A percentile compares a stretch with the other conserved stretches of the same genome.
phyloP scores from a whole-genome alignment of 1,284 basidiomycete species.

The Ustilago tritici region DNA sequence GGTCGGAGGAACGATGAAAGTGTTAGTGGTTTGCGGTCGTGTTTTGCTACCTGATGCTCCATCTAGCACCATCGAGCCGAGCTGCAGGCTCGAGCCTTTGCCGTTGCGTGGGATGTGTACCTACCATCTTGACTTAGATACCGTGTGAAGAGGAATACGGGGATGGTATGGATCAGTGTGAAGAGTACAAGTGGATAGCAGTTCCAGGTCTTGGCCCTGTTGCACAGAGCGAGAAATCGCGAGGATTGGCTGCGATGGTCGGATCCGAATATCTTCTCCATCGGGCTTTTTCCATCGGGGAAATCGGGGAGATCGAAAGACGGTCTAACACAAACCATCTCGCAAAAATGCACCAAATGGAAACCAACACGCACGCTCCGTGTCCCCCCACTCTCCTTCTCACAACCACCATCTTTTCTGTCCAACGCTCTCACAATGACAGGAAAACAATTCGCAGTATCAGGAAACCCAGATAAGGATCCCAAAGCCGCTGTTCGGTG shows the following conservation, averaged over 20 bases:
- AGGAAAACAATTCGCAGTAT: constrained; percentile 15
- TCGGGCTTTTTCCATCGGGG: neutral
- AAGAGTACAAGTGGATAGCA: neutral
- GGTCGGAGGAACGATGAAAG: neutral
- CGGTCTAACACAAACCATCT: neutral
- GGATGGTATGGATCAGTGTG: neutral
- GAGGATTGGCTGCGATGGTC: neutral
- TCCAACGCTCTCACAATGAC: constrained; percentile 14
- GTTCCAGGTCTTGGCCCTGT: neutral
- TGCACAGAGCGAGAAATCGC: neutral
- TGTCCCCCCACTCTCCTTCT: neutral
- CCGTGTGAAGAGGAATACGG: neutral
- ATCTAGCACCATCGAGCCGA: neutral
- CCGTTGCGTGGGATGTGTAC: neutral
- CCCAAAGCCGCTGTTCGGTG: constrained; percentile 52
- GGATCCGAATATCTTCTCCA: constrained; percentile 6
- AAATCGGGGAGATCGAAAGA: no score
- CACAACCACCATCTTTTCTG: neutral
- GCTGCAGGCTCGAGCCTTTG: neutral
- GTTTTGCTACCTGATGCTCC: neutral
- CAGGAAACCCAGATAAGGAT: constrained; percentile 36
- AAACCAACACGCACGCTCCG: neutral
- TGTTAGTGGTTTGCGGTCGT: neutral
- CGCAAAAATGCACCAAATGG: no score
- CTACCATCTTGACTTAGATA: constrained; percentile 15